Evolutionary conservation across 495 filamentous ascomycete species (phyloP).

Genomic region (Tricharina praecox): DNA sequence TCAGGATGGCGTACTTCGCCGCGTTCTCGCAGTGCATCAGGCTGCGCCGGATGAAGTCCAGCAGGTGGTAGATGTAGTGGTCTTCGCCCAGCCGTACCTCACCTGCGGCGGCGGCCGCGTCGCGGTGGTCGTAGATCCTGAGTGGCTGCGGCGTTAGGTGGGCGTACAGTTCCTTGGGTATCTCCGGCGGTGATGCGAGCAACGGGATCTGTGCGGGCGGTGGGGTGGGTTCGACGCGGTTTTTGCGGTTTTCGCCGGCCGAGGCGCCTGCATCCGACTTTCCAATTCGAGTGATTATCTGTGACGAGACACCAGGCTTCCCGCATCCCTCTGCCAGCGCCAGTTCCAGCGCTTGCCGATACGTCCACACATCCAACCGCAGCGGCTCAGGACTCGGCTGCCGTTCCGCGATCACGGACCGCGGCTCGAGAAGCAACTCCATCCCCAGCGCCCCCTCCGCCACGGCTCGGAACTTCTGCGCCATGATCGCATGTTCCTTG

Average conservation of each 20-base stretch:
- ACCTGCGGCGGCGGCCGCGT: no score
- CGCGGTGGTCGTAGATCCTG: not conserved
- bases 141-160: not conserved
- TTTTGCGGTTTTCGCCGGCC: not conserved
- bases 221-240: not conserved
- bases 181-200: not conserved
- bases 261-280: not conserved
- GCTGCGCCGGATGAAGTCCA: not conserved
- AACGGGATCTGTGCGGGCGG: not conserved
- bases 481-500: not conserved
- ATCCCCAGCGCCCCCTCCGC: not conserved
- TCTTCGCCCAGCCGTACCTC: not conserved
- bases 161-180: not conserved
- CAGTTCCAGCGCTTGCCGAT: not conserved
- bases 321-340: not conserved
- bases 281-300: not conserved
- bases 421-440: not conserved
- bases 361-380: not conserved
- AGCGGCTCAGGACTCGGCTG: not conserved
- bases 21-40: not conserved
- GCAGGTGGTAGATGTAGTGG: not conserved
- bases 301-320: no score
- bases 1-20: not conserved
- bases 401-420: not conserved
- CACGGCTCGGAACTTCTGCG: not conserved